phyloP scores from a whole-genome alignment of 2,329 filamentous ascomycete species.

The Aspergillus phoenicis region DNA sequence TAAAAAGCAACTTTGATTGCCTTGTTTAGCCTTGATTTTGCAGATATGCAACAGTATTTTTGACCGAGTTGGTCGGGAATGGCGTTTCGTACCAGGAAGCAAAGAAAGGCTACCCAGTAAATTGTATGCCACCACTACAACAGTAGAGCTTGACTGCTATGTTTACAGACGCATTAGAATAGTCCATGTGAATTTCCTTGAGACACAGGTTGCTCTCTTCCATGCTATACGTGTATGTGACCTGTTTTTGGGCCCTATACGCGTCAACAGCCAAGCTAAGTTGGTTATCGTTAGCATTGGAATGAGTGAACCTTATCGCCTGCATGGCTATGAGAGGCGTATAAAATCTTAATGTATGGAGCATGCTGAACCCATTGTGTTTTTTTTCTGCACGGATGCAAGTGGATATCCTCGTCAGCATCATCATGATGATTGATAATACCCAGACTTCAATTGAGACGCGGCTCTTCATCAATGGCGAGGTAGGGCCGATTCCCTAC shows the following conservation, averaged over 20 bases:
- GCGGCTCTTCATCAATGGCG: constrained; percentile 37
- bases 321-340: not conserved
- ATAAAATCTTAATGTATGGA: not conserved
- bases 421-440: not conserved
- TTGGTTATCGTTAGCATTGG: not conserved
- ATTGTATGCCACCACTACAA: not conserved
- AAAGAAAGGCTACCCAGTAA: not conserved
- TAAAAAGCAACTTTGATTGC: not conserved
- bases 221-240: not conserved
- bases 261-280: not conserved
- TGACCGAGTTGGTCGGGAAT: not conserved
- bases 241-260: not conserved
- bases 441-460: constrained; percentile 29
- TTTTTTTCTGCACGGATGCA: not conserved
- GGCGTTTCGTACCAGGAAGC: not conserved
- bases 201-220: not conserved
- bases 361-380: not conserved
- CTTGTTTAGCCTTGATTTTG: not conserved
- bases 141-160: no score
- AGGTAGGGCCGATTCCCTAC: constrained; percentile 23
- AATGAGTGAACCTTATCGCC: not conserved
- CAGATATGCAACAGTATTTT: no score
- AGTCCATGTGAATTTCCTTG: no score
- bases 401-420: not conserved
- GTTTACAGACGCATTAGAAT: no score